Evolutionary conservation across 176 grass and related monocot genomes (phyloP).

Genomic region (Carex parvula): DNA sequence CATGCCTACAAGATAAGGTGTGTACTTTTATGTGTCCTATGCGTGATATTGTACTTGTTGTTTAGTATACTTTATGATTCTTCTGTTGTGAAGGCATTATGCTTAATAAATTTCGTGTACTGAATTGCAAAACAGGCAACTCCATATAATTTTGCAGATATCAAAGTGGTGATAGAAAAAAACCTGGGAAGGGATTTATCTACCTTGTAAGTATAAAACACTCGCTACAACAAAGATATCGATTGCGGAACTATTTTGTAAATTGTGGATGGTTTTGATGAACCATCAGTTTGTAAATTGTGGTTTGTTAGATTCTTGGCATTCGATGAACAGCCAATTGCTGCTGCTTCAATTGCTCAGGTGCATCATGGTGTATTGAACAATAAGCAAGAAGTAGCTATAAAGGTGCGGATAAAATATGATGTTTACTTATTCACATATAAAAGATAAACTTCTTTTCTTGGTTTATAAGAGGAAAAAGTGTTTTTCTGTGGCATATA

Average conservation of each 20-base stretch:
- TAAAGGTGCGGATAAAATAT: slow-evolving; percentile 52
- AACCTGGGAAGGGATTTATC: slow-evolving; percentile 67
- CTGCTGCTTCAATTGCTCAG: slow-evolving; percentile 99
- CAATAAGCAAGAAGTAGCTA: slow-evolving; percentile 75
- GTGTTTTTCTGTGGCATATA: neutral
- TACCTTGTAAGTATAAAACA: slow-evolving; percentile 57
- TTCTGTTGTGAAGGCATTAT: slow-evolving; percentile 3
- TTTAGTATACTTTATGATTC: slow-evolving; percentile 1
- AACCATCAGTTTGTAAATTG: slow-evolving; percentile 5
- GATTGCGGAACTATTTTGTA: slow-evolving; percentile 20
- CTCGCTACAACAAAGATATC: neutral
- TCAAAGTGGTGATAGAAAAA: slow-evolving; percentile 62
- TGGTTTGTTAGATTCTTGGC: slow-evolving; percentile 72
- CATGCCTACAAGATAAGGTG: slow-evolving; percentile 88
- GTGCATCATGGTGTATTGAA: slow-evolving; percentile 73
- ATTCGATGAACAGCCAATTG: slow-evolving; percentile 88
- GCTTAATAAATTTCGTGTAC: slow-evolving; percentile 20
- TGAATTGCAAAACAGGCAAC: slow-evolving; percentile 48
- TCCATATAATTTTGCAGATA: slow-evolving; percentile 67
- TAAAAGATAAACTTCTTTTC: neutral
- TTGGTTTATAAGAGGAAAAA: neutral
- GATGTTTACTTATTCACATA: slow-evolving; percentile 8
- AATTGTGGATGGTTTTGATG: slow-evolving; percentile 26
- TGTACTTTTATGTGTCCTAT: neutral
- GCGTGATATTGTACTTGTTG: neutral